A percentile compares a stretch with the other conserved stretches of the same genome.
These are phyloP conservation scores for Amniculicola lignicola DNA, from an alignment of 495 filamentous ascomycete genomes.

Conservation along the genomic window DNA sequence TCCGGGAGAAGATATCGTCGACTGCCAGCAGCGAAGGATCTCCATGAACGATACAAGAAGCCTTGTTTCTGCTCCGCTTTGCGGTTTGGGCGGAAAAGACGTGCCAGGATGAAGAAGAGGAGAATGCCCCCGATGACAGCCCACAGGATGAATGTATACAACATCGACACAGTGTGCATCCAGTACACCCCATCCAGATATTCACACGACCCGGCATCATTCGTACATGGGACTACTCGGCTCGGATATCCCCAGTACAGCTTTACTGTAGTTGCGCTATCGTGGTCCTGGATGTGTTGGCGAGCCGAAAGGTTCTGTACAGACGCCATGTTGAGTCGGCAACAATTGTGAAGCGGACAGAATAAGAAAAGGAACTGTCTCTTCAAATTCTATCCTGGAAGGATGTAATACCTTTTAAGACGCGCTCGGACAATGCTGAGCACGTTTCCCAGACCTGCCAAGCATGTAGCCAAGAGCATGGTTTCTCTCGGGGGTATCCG, in stretches of 20 bases:
- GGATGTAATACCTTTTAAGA: too few relatives aligned
- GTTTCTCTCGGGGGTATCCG: too few relatives aligned
- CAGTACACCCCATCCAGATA: conserved; percentile 62
- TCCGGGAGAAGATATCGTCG: conserved; percentile 46
- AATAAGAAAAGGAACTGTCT: too few relatives aligned
- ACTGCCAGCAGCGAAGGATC: conserved; percentile 9
- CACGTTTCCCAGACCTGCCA: too few relatives aligned
- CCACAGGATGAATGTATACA: conserved; percentile 63
- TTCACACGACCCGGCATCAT: conserved; percentile 58
- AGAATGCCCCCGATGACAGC: conserved; percentile 52
- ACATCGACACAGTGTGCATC: conserved; percentile 57
- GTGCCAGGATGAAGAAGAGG: conserved; percentile 33
- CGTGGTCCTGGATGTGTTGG: conserved; percentile 40
- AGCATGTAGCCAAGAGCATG: too few relatives aligned
- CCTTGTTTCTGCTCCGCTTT: background rate
- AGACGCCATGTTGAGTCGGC: too few relatives aligned
- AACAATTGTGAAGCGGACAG: too few relatives aligned
- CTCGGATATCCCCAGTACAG: conserved; percentile 60
- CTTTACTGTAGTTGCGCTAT: background rate
- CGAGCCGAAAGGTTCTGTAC: too few relatives aligned
- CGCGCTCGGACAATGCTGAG: too few relatives aligned
- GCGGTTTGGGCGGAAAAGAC: conserved; percentile 31
- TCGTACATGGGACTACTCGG: conserved; percentile 57
- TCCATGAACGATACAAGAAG: conserved; percentile 6
- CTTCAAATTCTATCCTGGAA: too few relatives aligned